These are phyloP conservation scores for Kodamaea anthophila DNA, from an alignment of 1,139 yeast genomes.

Conservation along the genomic window DNA sequence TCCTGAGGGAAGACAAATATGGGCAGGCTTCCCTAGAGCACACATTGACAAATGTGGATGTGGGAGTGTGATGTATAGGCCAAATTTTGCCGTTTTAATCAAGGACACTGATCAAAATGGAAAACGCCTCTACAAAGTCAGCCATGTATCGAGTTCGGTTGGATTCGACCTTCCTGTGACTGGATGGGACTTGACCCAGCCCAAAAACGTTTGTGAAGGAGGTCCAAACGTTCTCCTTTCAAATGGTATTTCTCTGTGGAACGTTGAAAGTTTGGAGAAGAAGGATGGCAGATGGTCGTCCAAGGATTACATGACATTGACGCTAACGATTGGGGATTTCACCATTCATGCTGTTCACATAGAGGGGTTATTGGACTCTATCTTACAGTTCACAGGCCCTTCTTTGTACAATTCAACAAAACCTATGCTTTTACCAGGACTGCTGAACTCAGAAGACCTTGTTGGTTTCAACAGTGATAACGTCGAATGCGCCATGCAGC, in stretches of 20 bases:
- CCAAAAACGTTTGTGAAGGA: conserved; percentile 12
- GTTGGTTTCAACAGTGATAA: conserved; percentile 26
- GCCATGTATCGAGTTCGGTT: conserved; percentile 28
- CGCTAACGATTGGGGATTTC: conserved; percentile 31
- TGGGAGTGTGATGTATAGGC: conserved; percentile 20
- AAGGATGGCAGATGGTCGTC: conserved; percentile 12
- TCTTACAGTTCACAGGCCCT: conserved; percentile 12
- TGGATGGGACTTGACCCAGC: conserved; percentile 16
- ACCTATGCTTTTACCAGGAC: conserved; percentile 1
- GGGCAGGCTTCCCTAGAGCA: conserved; percentile 24
- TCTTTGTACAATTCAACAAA: conserved; percentile 2
- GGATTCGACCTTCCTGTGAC: conserved; percentile 23
- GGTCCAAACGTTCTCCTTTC: conserved; percentile 20
- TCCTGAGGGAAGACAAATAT: conserved; percentile 18
- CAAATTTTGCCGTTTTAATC: conserved; percentile 20
- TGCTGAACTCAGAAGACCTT: neutral
- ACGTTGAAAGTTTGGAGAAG: conserved; percentile 10
- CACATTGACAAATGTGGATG: conserved; percentile 23
- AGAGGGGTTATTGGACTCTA: conserved; percentile 23
- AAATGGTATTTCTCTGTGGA: conserved; percentile 23
- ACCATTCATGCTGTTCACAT: conserved; percentile 29
- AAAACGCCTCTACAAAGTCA: conserved; percentile 13
- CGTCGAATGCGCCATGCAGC: conserved; percentile 25
- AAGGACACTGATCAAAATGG: conserved; percentile 11
- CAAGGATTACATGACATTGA: conserved; percentile 26